A percentile compares a stretch with the other conserved stretches of the same genome.
Evolutionary conservation across 176 grass and related monocot genomes (phyloP).

Genomic region (Zoysia japonica): DNA sequence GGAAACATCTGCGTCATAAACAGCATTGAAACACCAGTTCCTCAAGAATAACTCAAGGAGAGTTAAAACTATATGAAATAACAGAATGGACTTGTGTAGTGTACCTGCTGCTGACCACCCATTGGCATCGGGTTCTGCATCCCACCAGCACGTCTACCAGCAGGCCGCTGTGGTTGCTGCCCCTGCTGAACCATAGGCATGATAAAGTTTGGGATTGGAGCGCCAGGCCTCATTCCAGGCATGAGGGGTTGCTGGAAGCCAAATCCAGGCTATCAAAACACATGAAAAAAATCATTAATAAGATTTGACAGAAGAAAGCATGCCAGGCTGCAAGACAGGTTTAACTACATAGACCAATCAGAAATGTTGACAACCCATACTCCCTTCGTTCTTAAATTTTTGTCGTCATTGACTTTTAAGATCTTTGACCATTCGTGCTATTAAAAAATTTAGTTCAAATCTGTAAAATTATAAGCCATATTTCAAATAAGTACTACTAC

Average conservation of each 20-base stretch:
- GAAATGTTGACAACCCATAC: too few relatives aligned
- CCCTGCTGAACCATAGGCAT: conserved; percentile 91
- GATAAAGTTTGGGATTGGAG: conserved; percentile 63
- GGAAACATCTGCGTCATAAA: conserved; percentile 61
- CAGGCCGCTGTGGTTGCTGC: conserved; percentile 67
- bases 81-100: not conserved
- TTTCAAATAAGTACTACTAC: too few relatives aligned
- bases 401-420: too few relatives aligned
- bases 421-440: too few relatives aligned
- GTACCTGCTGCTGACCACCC: conserved; percentile 67
- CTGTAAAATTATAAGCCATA: too few relatives aligned
- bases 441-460: too few relatives aligned
- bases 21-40: not conserved
- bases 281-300: not conserved
- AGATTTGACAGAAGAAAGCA: not conserved
- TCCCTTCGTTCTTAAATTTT: too few relatives aligned
- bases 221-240: conserved; percentile 80
- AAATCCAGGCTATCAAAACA: conserved; percentile 71
- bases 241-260: conserved; percentile 90
- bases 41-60: not conserved
- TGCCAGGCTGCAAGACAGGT: not conserved
- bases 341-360: not conserved
- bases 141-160: conserved; percentile 57
- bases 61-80: not conserved
- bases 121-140: conserved; percentile 64